Evolutionary conservation across 2,329 filamentous ascomycete species (phyloP).

Genomic region (Dactylonectria macrodidyma): DNA sequence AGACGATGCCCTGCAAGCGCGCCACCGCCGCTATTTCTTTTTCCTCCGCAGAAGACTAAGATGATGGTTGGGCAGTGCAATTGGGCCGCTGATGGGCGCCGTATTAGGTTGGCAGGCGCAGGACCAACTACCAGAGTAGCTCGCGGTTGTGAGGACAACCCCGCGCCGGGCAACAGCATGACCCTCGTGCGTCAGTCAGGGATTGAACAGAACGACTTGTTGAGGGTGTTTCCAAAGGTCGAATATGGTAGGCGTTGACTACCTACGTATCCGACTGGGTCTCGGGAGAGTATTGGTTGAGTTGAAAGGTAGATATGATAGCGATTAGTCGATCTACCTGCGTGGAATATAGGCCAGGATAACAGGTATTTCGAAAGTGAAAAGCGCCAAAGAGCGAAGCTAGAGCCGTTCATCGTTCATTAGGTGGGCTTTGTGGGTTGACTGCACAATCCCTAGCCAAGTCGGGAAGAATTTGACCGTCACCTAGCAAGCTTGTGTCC

Average conservation of each 20-base stretch:
- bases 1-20: slow-evolving; percentile 23
- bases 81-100: slow-evolving; percentile 15
- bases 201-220: slow-evolving; percentile 8
- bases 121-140: slow-evolving; percentile 6
- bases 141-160: not conserved
- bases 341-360: slow-evolving; percentile 10
- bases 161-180: not conserved
- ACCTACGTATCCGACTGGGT: slow-evolving; percentile 8
- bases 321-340: slow-evolving; percentile 9
- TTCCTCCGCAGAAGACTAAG: slow-evolving; percentile 18
- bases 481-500: slow-evolving; percentile 27
- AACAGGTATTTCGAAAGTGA: not conserved
- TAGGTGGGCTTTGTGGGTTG: slow-evolving; percentile 16
- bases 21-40: slow-evolving; percentile 29
- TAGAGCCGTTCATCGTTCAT: slow-evolving; percentile 13
- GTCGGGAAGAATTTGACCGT: slow-evolving; percentile 24
- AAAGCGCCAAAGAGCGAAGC: not conserved
- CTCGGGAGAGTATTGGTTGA: slow-evolving; percentile 19
- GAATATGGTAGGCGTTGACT: slow-evolving; percentile 10
- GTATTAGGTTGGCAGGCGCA: slow-evolving; percentile 18
- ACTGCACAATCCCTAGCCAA: slow-evolving; percentile 18
- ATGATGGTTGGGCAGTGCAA: slow-evolving; percentile 11
- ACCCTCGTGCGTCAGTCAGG: not conserved
- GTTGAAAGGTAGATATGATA: not conserved
- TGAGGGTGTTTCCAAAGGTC: slow-evolving; percentile 16